Conservation (phyloP, 2,329 filamentous ascomycete genomes). For the Sordariomycetes sp. region DNA sequence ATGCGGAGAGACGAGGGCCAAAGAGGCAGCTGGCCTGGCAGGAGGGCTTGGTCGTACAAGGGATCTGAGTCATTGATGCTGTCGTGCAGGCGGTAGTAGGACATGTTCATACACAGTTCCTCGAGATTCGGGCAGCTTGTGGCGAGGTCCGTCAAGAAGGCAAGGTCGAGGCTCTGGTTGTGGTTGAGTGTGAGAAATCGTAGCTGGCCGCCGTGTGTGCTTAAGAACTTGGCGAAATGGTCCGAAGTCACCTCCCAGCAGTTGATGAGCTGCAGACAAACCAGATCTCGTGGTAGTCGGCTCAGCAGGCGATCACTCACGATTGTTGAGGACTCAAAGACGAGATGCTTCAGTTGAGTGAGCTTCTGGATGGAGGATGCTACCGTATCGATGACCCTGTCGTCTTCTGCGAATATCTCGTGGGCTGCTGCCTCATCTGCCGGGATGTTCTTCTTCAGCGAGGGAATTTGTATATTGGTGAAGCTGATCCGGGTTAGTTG, state of each 20-base stretch:
- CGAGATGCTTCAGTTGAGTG: conserved; percentile 54
- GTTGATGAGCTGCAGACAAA: conserved; percentile 65
- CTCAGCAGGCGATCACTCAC: conserved; percentile 61
- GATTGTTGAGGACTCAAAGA: conserved; percentile 67
- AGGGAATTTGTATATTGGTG: conserved; percentile 54
- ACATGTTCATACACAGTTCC: conserved; percentile 66
- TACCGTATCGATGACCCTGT: conserved; percentile 28
- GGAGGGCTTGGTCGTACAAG: conserved; percentile 61
- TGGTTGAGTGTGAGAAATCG: conserved; percentile 62
- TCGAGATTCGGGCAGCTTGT: conserved; percentile 61
- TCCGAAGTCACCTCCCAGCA: conserved; percentile 67
- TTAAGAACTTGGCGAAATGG: conserved; percentile 55
- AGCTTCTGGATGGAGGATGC: conserved; percentile 33
- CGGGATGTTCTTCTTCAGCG: conserved; percentile 25
- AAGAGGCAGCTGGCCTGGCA: conserved; percentile 53
- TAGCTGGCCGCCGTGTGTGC: conserved; percentile 57
- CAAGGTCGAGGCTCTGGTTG: conserved; percentile 69
- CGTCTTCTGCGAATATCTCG: conserved; percentile 26
- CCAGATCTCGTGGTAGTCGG: conserved; percentile 56
- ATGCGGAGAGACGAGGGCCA: conserved; percentile 68
- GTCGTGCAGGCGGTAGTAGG: conserved; percentile 63
- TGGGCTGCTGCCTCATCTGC: conserved; percentile 19
- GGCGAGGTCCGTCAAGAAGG: conserved; percentile 61
- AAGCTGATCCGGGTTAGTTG: conserved; percentile 47
- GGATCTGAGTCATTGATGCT: conserved; percentile 66